Base-by-base conservation (phyloP, 2,329 filamentous ascomycete genomes). In the Alternaria ethzedia region DNA sequence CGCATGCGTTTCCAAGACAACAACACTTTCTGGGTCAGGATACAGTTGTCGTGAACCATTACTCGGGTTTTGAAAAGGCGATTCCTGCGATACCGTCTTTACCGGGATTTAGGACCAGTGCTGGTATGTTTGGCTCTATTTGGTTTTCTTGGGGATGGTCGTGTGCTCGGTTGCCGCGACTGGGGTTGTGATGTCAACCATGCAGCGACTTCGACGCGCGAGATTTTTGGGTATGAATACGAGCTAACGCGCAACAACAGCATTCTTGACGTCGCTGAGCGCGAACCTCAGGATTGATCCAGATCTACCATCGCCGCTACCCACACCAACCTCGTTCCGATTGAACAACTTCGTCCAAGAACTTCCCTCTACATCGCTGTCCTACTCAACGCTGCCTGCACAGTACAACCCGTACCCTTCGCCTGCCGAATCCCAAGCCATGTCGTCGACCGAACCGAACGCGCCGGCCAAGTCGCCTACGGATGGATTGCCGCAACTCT, bases 211-310 rank as follows among this genome's bases (percentile, higher is more conserved):
- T 52, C 11, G 49, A 36, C 49, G 49, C 28, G 49, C 46, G 51
- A 25, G 23, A 52, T 30, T 3, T 44, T 58, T 55, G 12, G 25
- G 20, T 25, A 41, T 41, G 25, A 36, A 32, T 47, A 41, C 32
- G 15, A 20, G 65, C 72, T 75, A 52, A 75, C 47, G 7, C 15
- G 30, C 51, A 30, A 20, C 46, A 30, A 54, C 79, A 96, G 92
- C 92, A 25, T 96, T 96, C 83, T 91, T 96, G 80, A 91, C 89
- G 59, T 95, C 93, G 71, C 86, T 96, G 15, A 89, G 91, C 70
- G 91, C 91, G 67, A 96, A 96, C 75, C 87, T 96, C 59, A 89
- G 90, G 71, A 88, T 95, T 61, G 84, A 82, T 71, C 82, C 83
- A 30, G 82, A 84, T 49, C 65, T 88, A 81, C 79, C 90, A 67